Evolutionary conservation across 768 basidiomycete species (phyloP), one percentile per base, ranked within the genome.

Genomic region (Tulasnella sp.): DNA sequence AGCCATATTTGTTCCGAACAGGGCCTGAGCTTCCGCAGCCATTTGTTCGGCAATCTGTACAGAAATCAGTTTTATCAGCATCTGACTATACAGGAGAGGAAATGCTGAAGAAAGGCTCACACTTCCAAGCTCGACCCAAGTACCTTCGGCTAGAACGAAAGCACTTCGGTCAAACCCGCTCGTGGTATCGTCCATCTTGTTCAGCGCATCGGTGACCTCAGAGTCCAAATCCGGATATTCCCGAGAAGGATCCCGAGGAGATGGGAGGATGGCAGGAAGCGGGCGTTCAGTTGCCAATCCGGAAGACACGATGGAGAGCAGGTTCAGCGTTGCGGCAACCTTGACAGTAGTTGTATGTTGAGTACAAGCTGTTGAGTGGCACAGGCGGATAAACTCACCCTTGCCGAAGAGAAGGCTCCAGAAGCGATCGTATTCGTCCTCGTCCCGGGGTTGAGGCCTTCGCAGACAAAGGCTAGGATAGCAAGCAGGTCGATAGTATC

Each of bases 41-140:
- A 76, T 52, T 71, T 71, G 36, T 39, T 76, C 68, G 17, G 75
- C 31, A 25, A 68, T 29, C 75, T 76, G 34, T 49, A 22, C 22
- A 34, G 8, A 74, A 5, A 74, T n/a, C 12, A 74, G 7, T 11
- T 12, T 15, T 22, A 69, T 36, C 40, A 19, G 31, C 19, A 22
- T 38, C 17, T 15, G 14, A 15, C 4, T n/a, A 22, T 11, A 40
- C 15, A 42, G 11, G 7, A 29, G 19, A 70, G 4, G 1, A 14
- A 37, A 36, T 2, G 34, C 4, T 3, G 22, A 6, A 40, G 14
- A 58, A 15, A 7, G 19, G 40, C 75, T 37, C 31, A 71, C 75
- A 22, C 68, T 76, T 37, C 37, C 45, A 2, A 76, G 58, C 29
- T 38, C 67, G 25, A 76, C 38, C 29, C 12, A 76, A 3, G 75